Evolutionary conservation across 2,329 filamentous ascomycete species (phyloP), one percentile per base, ranked within the genome.

Genomic region (Paradendryphiella salina): DNA sequence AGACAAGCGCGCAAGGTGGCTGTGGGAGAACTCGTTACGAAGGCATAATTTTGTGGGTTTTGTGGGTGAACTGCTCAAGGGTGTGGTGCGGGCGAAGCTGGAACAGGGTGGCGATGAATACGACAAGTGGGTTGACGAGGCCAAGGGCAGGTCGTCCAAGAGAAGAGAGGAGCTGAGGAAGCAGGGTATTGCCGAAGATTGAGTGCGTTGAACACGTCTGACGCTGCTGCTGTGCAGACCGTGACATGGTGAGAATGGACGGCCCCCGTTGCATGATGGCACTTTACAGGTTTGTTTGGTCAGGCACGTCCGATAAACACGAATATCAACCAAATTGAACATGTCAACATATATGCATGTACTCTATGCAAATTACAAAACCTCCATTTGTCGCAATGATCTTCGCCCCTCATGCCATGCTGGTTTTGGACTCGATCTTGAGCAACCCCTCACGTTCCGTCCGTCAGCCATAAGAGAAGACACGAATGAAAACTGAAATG

Each of bases 11-110:
- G 81, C 81, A 50, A 88, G 86, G 58, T 99, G 94, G 94, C 82
- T 85, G 69, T 96, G 94, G 81, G 94, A 99, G 81, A 99, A 99
- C 75, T 88, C 91, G 9, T 79, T 99, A 66, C 79, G 94, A 54
- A 80, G 89, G 64, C 93, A 96, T 74, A 99, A 99, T 75, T 99
- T 99, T 77, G 89, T 99, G 0, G 93, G 91, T 0, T 96, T 99
- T 66, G 88, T 93, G 3, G 91, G 90, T 10, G 91, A 96, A 77
- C 80, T 96, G 54, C 77, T 96, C 63, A 95, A 94, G 79, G 88
- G 85, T 0, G 93, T 96, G 3, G 88, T 90, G n/a, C 80, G 76
- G 58, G 73, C 77, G 54, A 96, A 95, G 79, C 70, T 95, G 33
- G 78, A 80, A 52, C 81, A 87, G 57, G 87, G 83, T 0, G 77